Conservation (phyloP, 768 basidiomycete genomes). For the Serendipita indica region DNA sequence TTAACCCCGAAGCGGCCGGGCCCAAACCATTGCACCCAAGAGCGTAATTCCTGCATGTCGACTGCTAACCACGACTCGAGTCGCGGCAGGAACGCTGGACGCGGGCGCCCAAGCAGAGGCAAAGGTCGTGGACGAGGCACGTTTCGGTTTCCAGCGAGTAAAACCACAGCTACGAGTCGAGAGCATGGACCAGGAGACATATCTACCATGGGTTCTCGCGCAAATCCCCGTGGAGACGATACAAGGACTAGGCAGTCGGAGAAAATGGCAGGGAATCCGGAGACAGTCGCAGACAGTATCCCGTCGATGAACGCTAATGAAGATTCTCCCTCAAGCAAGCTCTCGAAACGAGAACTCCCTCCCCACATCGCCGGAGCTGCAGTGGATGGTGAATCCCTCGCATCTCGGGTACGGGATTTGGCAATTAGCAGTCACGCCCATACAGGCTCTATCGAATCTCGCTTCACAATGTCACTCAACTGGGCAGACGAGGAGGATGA, state of each 20-base stretch:
- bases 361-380: slow-evolving; percentile 6
- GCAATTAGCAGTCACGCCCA: background rate
- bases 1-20: too few relatives aligned
- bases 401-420: background rate
- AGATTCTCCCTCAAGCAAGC: too few relatives aligned
- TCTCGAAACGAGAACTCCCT: slow-evolving; percentile 1
- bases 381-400: slow-evolving; percentile 5
- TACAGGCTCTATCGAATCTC: slow-evolving; percentile 2
- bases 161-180: too few relatives aligned
- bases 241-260: background rate
- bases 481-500: slow-evolving; percentile 78
- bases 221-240: too few relatives aligned
- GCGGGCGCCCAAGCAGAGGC: slow-evolving; percentile 1
- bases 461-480: slow-evolving; percentile 20
- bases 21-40: too few relatives aligned
- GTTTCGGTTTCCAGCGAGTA: background rate
- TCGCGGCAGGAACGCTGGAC: background rate
- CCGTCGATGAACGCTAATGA: too few relatives aligned
- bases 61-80: background rate
- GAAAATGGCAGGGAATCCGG: background rate
- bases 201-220: too few relatives aligned
- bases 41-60: too few relatives aligned
- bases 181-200: too few relatives aligned
- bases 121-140: background rate
- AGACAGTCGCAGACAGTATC: too few relatives aligned